Conservation (phyloP, 495 filamentous ascomycete genomes). For the Cairneyella variabilis region DNA sequence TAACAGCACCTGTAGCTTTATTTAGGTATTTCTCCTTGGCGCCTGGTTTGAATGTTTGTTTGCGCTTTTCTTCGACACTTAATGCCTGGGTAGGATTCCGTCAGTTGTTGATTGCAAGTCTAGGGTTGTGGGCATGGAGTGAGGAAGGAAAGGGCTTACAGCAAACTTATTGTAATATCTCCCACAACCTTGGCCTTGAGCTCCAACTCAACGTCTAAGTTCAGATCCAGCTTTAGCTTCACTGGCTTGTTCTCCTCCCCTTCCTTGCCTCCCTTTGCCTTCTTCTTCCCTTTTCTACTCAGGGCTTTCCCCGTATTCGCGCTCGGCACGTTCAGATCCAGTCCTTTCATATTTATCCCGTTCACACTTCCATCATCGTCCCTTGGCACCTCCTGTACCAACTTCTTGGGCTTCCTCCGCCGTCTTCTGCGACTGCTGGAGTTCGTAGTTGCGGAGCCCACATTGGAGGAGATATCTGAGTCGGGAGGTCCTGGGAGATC, state of each 20-base stretch:
- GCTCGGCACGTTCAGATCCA: too few species aligned
- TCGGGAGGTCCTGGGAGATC: neutral
- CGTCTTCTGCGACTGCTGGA: neutral
- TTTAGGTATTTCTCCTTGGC: neutral
- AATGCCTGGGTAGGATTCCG: neutral
- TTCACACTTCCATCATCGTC: too few species aligned
- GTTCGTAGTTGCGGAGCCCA: neutral
- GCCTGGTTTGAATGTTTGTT: neutral
- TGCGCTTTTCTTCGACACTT: conserved; percentile 7
- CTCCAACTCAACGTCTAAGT: conserved; percentile 35
- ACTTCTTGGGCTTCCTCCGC: neutral
- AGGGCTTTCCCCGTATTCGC: neutral
- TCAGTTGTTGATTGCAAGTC: neutral
- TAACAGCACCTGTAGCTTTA: neutral
- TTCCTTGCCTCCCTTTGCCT: neutral
- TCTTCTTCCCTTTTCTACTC: neutral
- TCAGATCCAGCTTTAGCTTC: conserved; percentile 30
- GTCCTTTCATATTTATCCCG: too few species aligned
- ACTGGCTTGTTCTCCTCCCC: conserved; percentile 24
- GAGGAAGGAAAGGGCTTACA: conserved; percentile 26
- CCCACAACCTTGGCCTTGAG: conserved; percentile 33
- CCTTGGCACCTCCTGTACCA: too few species aligned
- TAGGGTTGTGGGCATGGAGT: too few species aligned
- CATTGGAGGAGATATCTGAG: conserved; percentile 7
- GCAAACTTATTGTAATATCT: conserved; percentile 32